Percentiles rank a stretch among this genome's conserved stretches.
These are phyloP conservation scores for Colletotrichum sp. DNA, from an alignment of 2,329 filamentous ascomycete species.

Conservation along the genomic window DNA sequence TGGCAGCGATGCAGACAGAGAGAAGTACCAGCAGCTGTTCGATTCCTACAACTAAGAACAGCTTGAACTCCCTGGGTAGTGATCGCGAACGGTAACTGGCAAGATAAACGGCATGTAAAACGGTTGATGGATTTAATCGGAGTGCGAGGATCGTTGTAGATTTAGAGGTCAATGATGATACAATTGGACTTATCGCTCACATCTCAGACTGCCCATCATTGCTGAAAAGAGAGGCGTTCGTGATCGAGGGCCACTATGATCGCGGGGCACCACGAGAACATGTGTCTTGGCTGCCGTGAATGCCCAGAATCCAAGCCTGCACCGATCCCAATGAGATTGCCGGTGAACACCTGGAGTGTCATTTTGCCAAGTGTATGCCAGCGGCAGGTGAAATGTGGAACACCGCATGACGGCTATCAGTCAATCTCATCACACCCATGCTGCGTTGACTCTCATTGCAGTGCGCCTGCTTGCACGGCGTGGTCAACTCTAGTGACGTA, in stretches of 20 bases:
- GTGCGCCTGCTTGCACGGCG: neutral
- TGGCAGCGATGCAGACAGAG: slow-evolving; percentile 16
- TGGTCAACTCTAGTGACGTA: neutral
- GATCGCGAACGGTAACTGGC: neutral
- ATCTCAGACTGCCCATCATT: neutral
- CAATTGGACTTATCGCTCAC: neutral
- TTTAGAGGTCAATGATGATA: neutral
- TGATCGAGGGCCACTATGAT: neutral
- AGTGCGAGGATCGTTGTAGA: neutral
- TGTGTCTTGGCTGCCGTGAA: neutral
- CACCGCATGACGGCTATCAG: neutral
- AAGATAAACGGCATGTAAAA: neutral
- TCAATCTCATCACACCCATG: neutral
- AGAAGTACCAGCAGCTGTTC: slow-evolving; percentile 29
- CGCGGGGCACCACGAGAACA: neutral
- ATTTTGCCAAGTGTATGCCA: neutral
- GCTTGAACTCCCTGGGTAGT: neutral
- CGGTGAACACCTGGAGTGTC: neutral
- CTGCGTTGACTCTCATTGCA: neutral
- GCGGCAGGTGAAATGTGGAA: neutral
- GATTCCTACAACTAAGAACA: slow-evolving; percentile 9
- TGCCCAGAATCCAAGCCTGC: neutral
- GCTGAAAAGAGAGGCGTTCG: neutral
- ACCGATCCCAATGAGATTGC: neutral
- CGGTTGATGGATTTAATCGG: neutral